Evolutionary conservation across 345 rosid species (phyloP).

Genomic region (Chamaenerion angustifolium): DNA sequence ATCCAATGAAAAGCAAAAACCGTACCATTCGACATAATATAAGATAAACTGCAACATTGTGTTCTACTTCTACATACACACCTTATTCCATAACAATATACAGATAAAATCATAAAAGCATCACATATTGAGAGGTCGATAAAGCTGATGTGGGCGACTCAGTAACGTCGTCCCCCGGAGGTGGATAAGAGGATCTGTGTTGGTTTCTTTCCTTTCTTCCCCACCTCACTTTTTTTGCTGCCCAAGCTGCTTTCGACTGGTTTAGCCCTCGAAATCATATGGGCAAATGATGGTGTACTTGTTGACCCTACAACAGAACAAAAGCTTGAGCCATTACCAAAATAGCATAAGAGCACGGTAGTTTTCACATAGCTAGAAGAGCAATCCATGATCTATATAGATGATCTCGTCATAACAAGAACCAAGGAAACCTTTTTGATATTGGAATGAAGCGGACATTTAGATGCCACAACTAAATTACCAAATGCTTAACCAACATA

Average conservation of each 20-base stretch:
- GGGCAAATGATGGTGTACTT: constrained; percentile 59
- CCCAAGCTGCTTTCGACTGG: constrained; percentile 20
- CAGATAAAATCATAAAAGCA: too few species aligned
- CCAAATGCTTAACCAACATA: background rate
- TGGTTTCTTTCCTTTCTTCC: constrained; percentile 68
- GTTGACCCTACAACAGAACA: constrained; percentile 26
- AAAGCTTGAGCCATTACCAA: too few species aligned
- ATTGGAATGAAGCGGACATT: too few species aligned
- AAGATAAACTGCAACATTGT: too few species aligned
- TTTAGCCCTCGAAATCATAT: constrained; percentile 45
- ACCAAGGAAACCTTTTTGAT: background rate
- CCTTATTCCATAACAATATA: too few species aligned
- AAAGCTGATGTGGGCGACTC: constrained; percentile 1
- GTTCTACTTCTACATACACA: too few species aligned
- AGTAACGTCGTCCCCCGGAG: constrained; percentile 73
- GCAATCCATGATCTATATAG: background rate
- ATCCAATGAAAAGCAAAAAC: too few species aligned
- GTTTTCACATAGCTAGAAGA: too few species aligned
- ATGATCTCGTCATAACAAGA: background rate
- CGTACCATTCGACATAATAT: too few species aligned
- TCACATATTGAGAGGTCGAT: too few species aligned
- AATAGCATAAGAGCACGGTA: background rate
- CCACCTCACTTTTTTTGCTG: constrained; percentile 34
- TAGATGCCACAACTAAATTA: background rate
- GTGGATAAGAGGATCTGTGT: constrained; percentile 73